Base-by-base conservation (phyloP, 768 basidiomycete genomes). In the Kwoniella pini region DNA sequence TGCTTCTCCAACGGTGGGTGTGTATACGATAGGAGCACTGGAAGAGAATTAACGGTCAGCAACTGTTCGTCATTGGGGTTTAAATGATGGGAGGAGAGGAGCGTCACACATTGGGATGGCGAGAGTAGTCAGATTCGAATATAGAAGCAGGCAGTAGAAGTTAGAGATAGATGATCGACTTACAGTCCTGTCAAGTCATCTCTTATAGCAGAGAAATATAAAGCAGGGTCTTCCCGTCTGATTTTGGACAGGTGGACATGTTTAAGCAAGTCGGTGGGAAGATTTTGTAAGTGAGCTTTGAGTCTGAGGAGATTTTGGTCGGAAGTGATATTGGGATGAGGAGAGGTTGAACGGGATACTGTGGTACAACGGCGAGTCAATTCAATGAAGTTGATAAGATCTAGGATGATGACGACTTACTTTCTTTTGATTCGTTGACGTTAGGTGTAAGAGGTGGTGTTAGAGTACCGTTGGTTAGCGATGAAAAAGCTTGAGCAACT, bases 1-100 rank as follows among this genome's bases (percentile, higher is more conserved):
- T 2, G 91, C 92, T 69, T 94, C 90, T 24, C 92, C 92, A 27
- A 95, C 91, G 13, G 89, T 91, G 0, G 92, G 92, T 0, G 92
- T 95, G 76, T 94, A 95, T 56, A 95, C 90, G 42, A 93, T 82
- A 13, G 92, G 91, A 21, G 85, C 81, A 39, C 88, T 80, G 22
- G n/a, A 21, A 19, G 44, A 10, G 38, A 40, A n/a, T 17, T n/a
- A n/a, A n/a, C n/a, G n/a, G n/a, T n/a, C n/a, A n/a, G 5, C 33
- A 36, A 36, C 33, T 7, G 28, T 31, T 50, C 48, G 39, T 55
- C n/a, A 28, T 31, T 11, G 5, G n/a, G n/a, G n/a, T n/a, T n/a
- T n/a, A n/a, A n/a, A n/a, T n/a, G n/a, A n/a, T n/a, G n/a, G n/a
- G n/a, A n/a, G n/a, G n/a, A n/a, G n/a, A n/a, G n/a, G n/a, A n/a